Evolutionary conservation across 2,329 filamentous ascomycete genomes (phyloP).

Genomic region (Aspergillus candidus): DNA sequence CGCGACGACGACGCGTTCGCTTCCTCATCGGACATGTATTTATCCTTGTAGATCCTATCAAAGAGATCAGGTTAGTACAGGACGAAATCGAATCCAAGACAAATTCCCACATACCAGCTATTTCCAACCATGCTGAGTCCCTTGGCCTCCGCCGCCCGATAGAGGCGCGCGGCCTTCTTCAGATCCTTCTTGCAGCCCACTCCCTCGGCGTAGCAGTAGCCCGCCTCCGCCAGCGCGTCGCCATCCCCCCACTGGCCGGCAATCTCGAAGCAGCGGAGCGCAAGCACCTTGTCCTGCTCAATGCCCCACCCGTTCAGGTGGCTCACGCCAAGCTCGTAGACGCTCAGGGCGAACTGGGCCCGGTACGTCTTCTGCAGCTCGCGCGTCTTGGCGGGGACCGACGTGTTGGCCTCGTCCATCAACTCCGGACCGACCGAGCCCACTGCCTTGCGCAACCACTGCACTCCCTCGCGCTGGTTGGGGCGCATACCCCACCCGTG

Average conservation of each 20-base stretch:
- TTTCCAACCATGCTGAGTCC: slow-evolving; percentile 98
- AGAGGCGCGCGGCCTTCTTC: slow-evolving; percentile 87
- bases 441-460: slow-evolving; percentile 87
- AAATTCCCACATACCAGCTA: slow-evolving; percentile 69
- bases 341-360: slow-evolving; percentile 88
- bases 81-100: slow-evolving; percentile 1
- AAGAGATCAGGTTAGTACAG: slow-evolving; percentile 8
- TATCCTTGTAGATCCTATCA: slow-evolving; percentile 87
- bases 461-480: slow-evolving; percentile 81
- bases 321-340: slow-evolving; percentile 93
- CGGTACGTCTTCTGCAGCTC: slow-evolving; percentile 71
- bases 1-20: slow-evolving; percentile 28
- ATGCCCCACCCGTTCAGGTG: slow-evolving; percentile 99
- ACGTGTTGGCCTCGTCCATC: slow-evolving; percentile 61
- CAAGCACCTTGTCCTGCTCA: slow-evolving; percentile 81
- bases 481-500: slow-evolving; percentile 97
- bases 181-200: slow-evolving; percentile 93
- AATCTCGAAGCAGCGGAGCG: slow-evolving; percentile 90
- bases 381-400: slow-evolving; percentile 51
- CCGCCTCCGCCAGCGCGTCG: slow-evolving; percentile 88
- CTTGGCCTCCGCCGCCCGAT: slow-evolving; percentile 82
- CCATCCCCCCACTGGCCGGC: slow-evolving; percentile 92
- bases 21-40: slow-evolving; percentile 69
- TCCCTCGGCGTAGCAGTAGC: slow-evolving; percentile 92
- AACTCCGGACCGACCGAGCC: slow-evolving; percentile 77